A percentile compares a stretch with the other conserved stretches of the same genome.
Conservation (phyloP, 1,139 yeast species). For the Zygoascus sp. region DNA sequence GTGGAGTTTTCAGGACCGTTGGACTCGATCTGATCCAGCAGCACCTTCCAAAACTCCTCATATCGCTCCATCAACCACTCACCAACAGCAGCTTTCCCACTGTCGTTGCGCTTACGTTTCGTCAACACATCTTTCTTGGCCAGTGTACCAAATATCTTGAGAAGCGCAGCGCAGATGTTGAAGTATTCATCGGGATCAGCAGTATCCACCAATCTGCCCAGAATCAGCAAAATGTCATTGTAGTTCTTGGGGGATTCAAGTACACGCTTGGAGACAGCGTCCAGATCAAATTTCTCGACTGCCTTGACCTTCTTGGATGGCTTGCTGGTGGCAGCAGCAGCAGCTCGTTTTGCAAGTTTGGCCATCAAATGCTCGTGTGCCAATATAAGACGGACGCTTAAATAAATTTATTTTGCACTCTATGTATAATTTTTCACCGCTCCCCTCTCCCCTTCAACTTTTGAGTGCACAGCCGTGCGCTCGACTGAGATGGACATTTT, state of each 20-base stretch:
- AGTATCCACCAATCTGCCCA: constrained; percentile 39
- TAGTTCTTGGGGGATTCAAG: constrained; percentile 43
- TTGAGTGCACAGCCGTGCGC: background rate
- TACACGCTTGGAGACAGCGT: constrained; percentile 23
- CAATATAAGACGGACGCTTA: background rate
- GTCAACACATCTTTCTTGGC: constrained; percentile 48
- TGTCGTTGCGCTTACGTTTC: constrained; percentile 32
- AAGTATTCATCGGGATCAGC: constrained; percentile 26
- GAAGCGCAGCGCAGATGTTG: constrained; percentile 46
- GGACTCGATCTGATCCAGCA: constrained; percentile 38
- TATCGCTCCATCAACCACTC: constrained; percentile 62
- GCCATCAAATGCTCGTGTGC: background rate
- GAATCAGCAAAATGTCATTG: constrained; percentile 48
- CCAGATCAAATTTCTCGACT: constrained; percentile 5
- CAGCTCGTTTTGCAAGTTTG: background rate
- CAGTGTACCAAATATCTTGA: constrained; percentile 54
- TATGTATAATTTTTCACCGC: too few species aligned
- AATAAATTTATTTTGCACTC: background rate
- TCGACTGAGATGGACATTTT: background rate
- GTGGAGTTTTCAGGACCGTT: constrained; percentile 45
- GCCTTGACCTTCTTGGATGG: background rate
- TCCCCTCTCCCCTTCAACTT: too few species aligned
- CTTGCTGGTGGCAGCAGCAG: background rate
- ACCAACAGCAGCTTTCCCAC: constrained; percentile 38
- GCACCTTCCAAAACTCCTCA: constrained; percentile 46